phyloP scores from a whole-genome alignment of 2,329 filamentous ascomycete genomes.

The Elsinoe ampelina region DNA sequence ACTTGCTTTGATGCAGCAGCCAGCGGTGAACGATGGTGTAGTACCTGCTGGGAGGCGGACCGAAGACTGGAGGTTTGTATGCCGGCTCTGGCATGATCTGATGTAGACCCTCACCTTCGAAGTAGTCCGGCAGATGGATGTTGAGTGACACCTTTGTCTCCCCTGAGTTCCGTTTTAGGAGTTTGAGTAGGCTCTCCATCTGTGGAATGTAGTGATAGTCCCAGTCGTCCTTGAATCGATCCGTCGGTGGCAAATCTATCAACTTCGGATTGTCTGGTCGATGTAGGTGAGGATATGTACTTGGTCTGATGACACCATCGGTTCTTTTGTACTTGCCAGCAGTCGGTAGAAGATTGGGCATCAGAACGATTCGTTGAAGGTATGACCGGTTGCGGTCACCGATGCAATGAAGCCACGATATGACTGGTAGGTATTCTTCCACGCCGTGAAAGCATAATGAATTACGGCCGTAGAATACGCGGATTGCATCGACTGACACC shows the following conservation, averaged over 20 bases:
- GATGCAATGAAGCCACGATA: neutral
- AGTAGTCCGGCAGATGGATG: neutral
- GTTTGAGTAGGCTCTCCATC: neutral
- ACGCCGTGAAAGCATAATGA: neutral
- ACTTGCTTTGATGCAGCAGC: neutral
- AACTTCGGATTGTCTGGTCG: neutral
- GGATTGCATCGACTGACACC: neutral
- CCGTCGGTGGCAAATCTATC: neutral
- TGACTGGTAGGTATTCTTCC: neutral
- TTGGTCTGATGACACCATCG: neutral
- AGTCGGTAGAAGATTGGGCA: neutral
- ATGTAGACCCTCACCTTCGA: neutral
- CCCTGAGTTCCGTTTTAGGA: neutral
- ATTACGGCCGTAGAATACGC: neutral
- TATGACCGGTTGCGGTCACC: neutral
- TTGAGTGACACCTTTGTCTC: neutral
- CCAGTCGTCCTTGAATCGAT: neutral
- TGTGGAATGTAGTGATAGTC: neutral
- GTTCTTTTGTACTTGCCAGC: neutral
- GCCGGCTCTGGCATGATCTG: neutral
- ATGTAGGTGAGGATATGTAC: neutral
- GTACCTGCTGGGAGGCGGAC: neutral
- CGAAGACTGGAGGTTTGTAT: neutral
- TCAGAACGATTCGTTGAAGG: neutral
- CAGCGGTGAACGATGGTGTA: neutral